Percentiles rank a stretch among this genome's conserved stretches.
Conservation (phyloP, 345 rosid genomes). For the Erucastrum elatum region DNA sequence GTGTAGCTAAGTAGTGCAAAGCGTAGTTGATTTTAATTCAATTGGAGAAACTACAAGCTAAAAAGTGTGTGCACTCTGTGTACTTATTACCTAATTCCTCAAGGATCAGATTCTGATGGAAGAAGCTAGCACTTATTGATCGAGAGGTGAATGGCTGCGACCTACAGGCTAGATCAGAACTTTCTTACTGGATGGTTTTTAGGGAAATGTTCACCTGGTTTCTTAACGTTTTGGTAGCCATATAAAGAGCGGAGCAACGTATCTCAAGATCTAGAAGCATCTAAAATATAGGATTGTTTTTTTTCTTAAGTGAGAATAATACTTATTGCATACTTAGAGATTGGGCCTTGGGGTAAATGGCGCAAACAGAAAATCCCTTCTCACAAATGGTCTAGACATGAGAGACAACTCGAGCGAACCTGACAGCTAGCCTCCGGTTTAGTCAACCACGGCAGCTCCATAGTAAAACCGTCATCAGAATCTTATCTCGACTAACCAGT, state of each 20-base stretch:
- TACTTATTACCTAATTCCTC: not conserved
- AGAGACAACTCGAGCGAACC: not conserved
- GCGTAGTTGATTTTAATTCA: not conserved
- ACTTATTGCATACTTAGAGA: constrained; percentile 47
- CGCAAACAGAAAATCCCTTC: not conserved
- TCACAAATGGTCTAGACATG: constrained; percentile 4
- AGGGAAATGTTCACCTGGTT: constrained; percentile 17
- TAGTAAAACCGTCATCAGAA: not conserved
- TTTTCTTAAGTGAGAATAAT: constrained; percentile 5
- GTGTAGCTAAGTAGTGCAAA: constrained; percentile 2
- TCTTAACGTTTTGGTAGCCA: constrained; percentile 34
- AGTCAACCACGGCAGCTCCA: constrained; percentile 55
- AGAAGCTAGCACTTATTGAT: constrained; percentile 57
- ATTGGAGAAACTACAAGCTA: too few relatives aligned
- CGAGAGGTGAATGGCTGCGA: constrained; percentile 45
- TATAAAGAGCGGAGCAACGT: constrained; percentile 42
- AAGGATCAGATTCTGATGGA: constrained; percentile 68
- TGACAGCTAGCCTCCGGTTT: constrained; percentile 53
- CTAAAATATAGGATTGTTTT: not conserved
- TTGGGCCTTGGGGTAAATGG: constrained; percentile 4
- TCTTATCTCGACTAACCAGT: not conserved
- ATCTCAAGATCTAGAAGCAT: not conserved
- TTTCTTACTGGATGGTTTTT: not conserved
- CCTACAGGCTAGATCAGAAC: constrained; percentile 1
- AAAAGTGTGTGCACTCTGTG: not conserved